Percentiles rank a stretch among this genome's conserved stretches.
These are phyloP conservation scores for Alternaria ethzedia DNA, from an alignment of 2,329 filamentous ascomycete species.

Conservation along the genomic window DNA sequence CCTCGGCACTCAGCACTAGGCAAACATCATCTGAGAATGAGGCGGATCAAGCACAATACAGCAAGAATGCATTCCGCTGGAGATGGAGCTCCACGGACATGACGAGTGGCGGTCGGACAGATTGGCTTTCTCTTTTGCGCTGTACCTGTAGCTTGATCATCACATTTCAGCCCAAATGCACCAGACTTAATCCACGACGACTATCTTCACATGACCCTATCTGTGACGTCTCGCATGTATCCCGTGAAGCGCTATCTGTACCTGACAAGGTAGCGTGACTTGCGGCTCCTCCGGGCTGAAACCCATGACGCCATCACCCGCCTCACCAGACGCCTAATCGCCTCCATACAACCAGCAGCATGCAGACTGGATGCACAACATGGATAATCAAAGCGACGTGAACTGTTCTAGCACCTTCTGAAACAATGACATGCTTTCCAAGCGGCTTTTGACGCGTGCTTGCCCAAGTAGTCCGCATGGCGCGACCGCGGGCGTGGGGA, in stretches of 20 bases:
- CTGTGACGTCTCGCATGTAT: slow-evolving; percentile 4
- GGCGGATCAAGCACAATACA: slow-evolving; percentile 5
- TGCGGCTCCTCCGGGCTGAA: slow-evolving; percentile 36
- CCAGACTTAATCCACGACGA: slow-evolving; percentile 16
- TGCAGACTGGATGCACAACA: background rate
- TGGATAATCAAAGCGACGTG: background rate
- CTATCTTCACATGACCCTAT: background rate
- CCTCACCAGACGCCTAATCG: slow-evolving; percentile 17
- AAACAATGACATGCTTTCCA: background rate
- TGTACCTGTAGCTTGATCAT: slow-evolving; percentile 31
- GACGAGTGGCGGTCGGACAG: slow-evolving; percentile 2
- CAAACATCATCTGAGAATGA: slow-evolving; percentile 7
- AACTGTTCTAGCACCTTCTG: background rate
- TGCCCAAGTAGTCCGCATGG: background rate
- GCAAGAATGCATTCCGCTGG: background rate
- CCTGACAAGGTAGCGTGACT: slow-evolving; percentile 39
- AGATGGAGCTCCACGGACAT: background rate
- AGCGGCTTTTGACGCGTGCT: background rate
- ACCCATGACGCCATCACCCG: slow-evolving; percentile 43
- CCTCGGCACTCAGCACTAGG: slow-evolving; percentile 11
- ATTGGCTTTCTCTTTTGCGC: slow-evolving; percentile 19
- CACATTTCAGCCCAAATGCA: slow-evolving; percentile 27
- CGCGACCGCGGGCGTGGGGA: slow-evolving; percentile 16
- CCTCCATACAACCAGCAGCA: background rate
- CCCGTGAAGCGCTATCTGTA: slow-evolving; percentile 17